These are phyloP conservation scores for Alternaria novae-zelandiae DNA, from an alignment of 2,329 filamentous ascomycete species.

Conservation along the genomic window DNA sequence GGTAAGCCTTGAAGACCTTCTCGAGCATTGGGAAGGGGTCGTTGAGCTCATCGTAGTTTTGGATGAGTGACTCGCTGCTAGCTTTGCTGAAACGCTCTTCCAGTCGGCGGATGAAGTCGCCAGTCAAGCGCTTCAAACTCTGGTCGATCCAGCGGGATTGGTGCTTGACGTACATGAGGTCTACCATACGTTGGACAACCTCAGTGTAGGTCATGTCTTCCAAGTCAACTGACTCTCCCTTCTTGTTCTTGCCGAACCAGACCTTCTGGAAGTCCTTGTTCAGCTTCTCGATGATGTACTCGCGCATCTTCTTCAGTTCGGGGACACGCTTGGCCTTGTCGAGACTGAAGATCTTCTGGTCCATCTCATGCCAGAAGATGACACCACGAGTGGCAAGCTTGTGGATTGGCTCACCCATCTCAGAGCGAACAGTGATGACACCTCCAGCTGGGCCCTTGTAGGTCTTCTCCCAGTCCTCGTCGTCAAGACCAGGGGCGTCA, in stretches of 20 bases:
- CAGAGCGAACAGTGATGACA: conserved; percentile 93
- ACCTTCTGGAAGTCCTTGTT: conserved; percentile 59
- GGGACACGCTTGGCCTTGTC: conserved; percentile 73
- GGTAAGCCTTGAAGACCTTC: conserved; percentile 80
- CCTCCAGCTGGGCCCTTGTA: conserved; percentile 79
- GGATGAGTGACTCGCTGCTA: conserved; percentile 80
- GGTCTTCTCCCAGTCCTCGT: conserved; percentile 55
- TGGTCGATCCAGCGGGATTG: conserved; percentile 58
- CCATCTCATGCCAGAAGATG: conserved; percentile 97
- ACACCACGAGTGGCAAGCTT: conserved; percentile 98
- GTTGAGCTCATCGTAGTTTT: conserved; percentile 87
- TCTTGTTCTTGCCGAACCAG: conserved; percentile 56
- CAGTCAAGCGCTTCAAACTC: conserved; percentile 81
- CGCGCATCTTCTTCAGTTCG: conserved; percentile 52
- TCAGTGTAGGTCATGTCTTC: conserved; percentile 58
- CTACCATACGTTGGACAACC: conserved; percentile 54
- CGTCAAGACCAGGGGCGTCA: conserved; percentile 51
- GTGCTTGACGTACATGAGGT: conserved; percentile 56
- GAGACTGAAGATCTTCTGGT: conserved; percentile 94
- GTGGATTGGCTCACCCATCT: conserved; percentile 99
- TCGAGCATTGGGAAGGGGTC: conserved; percentile 80
- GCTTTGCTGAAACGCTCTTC: conserved; percentile 92
- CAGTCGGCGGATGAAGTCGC: conserved; percentile 94
- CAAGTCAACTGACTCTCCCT: conserved; percentile 53
- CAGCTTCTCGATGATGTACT: conserved; percentile 55